Conservation (phyloP, 2,329 filamentous ascomycete species). For the Hypoxylon sp. region DNA sequence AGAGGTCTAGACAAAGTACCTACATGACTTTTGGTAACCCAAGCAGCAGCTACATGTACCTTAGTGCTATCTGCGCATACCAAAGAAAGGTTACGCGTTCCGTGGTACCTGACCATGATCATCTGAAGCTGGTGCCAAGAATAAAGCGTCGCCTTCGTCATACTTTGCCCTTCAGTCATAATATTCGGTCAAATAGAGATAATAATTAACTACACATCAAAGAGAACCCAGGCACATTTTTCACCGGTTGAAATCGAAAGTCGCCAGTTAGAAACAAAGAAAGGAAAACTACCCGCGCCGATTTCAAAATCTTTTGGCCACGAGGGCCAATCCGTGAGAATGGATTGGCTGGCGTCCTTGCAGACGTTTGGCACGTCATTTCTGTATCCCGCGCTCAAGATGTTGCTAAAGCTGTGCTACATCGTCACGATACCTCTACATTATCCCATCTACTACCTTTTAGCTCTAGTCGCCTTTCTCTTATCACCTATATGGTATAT, state of each 20-base stretch:
- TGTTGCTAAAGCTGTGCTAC: constrained; percentile 46
- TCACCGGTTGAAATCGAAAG: constrained; percentile 33
- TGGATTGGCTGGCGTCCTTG: constrained; percentile 45
- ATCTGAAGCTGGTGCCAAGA: constrained; percentile 43
- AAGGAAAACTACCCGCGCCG: constrained; percentile 20
- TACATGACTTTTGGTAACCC: constrained; percentile 7
- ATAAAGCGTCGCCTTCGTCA: constrained; percentile 32
- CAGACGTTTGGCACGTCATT: constrained; percentile 45
- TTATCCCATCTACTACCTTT: constrained; percentile 48
- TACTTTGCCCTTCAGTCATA: constrained; percentile 29
- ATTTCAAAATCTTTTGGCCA: constrained; percentile 22
- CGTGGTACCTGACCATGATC: constrained; percentile 34
- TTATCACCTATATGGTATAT: constrained; percentile 51
- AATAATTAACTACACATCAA: constrained; percentile 8
- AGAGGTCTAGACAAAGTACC: constrained; percentile 8
- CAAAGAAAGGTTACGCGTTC: constrained; percentile 10
- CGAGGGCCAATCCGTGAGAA: constrained; percentile 34
- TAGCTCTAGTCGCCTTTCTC: constrained; percentile 47
- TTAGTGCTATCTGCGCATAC: constrained; percentile 1
- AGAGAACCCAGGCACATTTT: constrained; percentile 10
- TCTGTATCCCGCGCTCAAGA: constrained; percentile 41
- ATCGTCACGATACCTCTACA: constrained; percentile 50
- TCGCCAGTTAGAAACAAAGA: constrained; percentile 22
- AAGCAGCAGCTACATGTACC: background rate
- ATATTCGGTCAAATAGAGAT: constrained; percentile 19